Conservation (phyloP, 2,329 filamentous ascomycete genomes). For the Chaetomiaceae sp. region DNA sequence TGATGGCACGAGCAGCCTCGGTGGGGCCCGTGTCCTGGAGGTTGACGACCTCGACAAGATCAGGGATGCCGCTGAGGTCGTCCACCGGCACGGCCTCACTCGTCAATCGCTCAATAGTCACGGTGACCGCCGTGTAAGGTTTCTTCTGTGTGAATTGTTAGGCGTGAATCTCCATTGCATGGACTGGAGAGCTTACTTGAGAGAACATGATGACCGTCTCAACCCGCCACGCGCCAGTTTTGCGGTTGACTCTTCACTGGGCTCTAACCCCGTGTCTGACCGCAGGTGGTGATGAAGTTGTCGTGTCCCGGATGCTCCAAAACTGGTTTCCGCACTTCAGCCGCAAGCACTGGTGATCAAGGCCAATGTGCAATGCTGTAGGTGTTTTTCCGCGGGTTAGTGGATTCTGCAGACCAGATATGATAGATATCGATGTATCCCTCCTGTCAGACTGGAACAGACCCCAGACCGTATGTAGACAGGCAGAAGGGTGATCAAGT, state of each 20-base stretch:
- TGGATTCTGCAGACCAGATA: too few species aligned
- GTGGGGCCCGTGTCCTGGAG: constrained; percentile 80
- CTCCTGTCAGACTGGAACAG: not conserved
- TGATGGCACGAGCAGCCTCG: constrained; percentile 84
- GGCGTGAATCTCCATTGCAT: not conserved
- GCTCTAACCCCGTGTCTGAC: not conserved
- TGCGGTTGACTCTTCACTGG: not conserved
- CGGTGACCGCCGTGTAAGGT: constrained; percentile 89
- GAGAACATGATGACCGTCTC: constrained; percentile 20
- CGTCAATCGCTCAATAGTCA: constrained; percentile 84
- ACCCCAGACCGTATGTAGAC: too few species aligned
- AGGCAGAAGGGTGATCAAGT: too few species aligned
- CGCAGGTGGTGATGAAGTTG: too few species aligned
- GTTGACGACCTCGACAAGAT: constrained; percentile 88
- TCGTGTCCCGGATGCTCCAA: too few species aligned
- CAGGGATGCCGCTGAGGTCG: constrained; percentile 84
- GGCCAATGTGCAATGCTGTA: too few species aligned
- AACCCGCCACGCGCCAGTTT: not conserved
- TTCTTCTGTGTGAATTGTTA: constrained; percentile 53
- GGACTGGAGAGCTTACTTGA: constrained; percentile 9
- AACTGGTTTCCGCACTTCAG: too few species aligned
- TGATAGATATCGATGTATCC: not conserved
- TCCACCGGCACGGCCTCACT: constrained; percentile 86
- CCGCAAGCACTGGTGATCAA: too few species aligned
- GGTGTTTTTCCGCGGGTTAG: too few species aligned